A percentile compares a stretch with the other conserved stretches of the same genome.
These are phyloP conservation scores for Candida endomychidarum DNA, from an alignment of 805 yeast species.

Conservation along the genomic window DNA sequence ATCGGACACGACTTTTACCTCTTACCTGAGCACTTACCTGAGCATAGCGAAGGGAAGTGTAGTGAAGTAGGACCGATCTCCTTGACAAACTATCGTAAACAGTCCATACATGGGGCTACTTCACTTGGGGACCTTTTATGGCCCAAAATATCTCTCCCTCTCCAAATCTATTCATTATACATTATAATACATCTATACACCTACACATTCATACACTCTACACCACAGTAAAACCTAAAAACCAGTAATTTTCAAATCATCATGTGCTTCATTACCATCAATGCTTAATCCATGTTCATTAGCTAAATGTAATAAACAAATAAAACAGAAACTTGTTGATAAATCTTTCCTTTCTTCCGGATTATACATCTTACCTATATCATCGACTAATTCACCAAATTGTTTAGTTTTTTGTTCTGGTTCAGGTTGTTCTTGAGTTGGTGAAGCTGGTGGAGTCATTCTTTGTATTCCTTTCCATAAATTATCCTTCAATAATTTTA, in stretches of 20 bases:
- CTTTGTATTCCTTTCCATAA: conserved; percentile 36
- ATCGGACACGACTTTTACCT: too few relatives aligned
- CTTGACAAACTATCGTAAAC: too few relatives aligned
- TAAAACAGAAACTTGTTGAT: conserved; percentile 47
- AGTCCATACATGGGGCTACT: too few relatives aligned
- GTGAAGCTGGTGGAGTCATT: conserved; percentile 14
- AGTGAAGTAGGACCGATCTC: too few relatives aligned
- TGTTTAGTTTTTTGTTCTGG: conserved; percentile 30
- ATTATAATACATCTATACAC: too few relatives aligned
- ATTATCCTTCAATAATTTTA: conserved; percentile 40
- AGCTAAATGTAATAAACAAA: conserved; percentile 44
- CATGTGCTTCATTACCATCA: conserved; percentile 29
- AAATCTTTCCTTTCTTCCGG: conserved; percentile 41
- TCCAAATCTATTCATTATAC: too few relatives aligned
- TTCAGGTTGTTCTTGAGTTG: conserved; percentile 5
- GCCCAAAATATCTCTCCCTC: too few relatives aligned
- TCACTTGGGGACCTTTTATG: too few relatives aligned
- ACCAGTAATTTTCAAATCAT: conserved; percentile 34
- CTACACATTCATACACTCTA: not conserved
- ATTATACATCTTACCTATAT: conserved; percentile 34
- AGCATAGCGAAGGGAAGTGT: too few relatives aligned
- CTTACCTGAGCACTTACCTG: too few relatives aligned
- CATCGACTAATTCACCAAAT: conserved; percentile 35
- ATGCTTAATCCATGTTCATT: conserved; percentile 43
- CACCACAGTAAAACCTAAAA: too few relatives aligned